Evolutionary conservation across 108 stramenopile genomes (phyloP), one percentile per base, ranked within the genome.

Genomic region (Cyclotella baltica): DNA sequence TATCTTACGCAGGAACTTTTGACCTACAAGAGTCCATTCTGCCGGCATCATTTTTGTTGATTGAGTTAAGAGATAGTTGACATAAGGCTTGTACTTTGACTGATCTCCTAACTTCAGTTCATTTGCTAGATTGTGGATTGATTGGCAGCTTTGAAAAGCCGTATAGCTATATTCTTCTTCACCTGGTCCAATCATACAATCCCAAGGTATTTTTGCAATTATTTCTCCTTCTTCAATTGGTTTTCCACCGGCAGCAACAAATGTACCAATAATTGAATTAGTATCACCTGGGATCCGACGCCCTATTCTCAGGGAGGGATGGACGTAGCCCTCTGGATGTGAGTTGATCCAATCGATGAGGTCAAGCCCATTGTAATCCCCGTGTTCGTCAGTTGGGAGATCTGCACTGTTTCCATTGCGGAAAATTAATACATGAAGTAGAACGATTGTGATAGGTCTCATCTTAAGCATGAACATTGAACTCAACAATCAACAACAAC

Each of bases 151-250:
- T 35, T 38, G 51, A 67, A 62, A 76, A 48, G 56, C 77, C 46
- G 28, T 1, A 0, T 4, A 33, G 23, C 19, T 13, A 29, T 83
- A 83, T 48, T 83, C 71, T 48, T 83, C 71, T 15, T 38, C 19
- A 9, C 76, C 82, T 22, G 82, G 75, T 35, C 64, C 61, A 50
- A 83, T 83, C 38, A 76, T 72, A 43, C 50, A 63, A 47, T 77
- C 76, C 82, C 82, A 83, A 4, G 82, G 75, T 20, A 83, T 73
- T 47, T 47, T 53, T 4, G 82, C 82, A 56, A 83, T 76, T 47
- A 77, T 29, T 3, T 83, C 82, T 9, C 72, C 82, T 50, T 72
- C 66, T 25, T 67, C 37, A 22, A 83, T 83, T 13, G 82, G 71
- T 28, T 55, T 25, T 20, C 71, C 67, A 9, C 35, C 62, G 10